Evolutionary conservation across 208 protist genomes (phyloP), one percentile per base, ranked within the genome.

Genomic region (Leptomonas pyrrhocoris): DNA sequence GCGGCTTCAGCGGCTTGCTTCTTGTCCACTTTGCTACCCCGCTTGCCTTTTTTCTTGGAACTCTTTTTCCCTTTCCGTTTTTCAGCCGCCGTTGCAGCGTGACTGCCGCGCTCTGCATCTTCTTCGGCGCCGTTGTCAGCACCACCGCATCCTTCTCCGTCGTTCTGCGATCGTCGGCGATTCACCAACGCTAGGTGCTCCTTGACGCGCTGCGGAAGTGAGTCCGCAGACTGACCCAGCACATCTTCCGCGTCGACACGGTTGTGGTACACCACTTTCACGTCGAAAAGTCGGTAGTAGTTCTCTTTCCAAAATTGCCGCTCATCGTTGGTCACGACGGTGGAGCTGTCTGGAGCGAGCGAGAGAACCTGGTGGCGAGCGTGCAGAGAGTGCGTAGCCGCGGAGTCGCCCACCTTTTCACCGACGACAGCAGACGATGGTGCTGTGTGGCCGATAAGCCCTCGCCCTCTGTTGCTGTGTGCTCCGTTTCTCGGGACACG

Each of bases 231-330:
- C 36, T 62, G 64, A 18, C 55, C 65, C 30, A 79, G 27, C 28
- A 78, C 73, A 50, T 96, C 90, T 8, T 45, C 49, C 0, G 84
- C 61, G 46, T 90, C 83, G 2, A 94, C 81, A 31, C 88, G 90
- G 68, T 94, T 82, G 66, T 94, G 86, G 63, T 86, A 92, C 19
- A 96, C 43, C n/a, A 93, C 31, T 43, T 77, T 75, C 2, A 83
- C 67, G 13, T 91, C 79, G 19, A 74, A 80, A 12, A 96, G 74
- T 11, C 67, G 51, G 68, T 96, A 96, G 61, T 89, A 93, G 71
- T 94, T 83, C 34, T 79, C 82, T 34, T 76, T 63, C 88, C 91
- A 96, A 72, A 96, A 96, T 46, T 88, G 76, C 27, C 83, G 79
- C 67, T 94, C 91, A 4, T 93, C 88, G 34, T 80, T 81, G 5